Evolutionary conservation across 768 basidiomycete genomes (phyloP), one percentile per base, ranked within the genome.

Genomic region (Mycena amicta): DNA sequence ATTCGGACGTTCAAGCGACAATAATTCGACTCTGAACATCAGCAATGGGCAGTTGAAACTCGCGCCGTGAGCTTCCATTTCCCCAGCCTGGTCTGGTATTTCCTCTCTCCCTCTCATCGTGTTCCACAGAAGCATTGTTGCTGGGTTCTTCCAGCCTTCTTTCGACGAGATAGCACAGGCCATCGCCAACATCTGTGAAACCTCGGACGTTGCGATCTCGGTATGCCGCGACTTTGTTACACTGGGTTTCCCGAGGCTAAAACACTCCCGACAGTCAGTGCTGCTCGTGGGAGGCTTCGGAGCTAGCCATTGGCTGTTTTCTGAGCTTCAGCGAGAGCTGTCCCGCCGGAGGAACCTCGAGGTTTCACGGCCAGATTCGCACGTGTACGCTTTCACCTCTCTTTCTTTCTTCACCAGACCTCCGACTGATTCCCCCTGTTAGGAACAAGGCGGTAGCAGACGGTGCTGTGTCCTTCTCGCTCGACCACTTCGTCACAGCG

Each of bases 211-310:
- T 6, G 60, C 66, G 0, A 73, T 80, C 49, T 56, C 53, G 16
- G 1, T 37, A 0, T 20, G 40, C 22, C 2, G 22, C 0, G 11
- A 33, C 25, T 37, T 37, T 18, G 33, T 37, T 8, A 37, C 18
- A 37, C n/a, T n/a, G n/a, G n/a, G n/a, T n/a, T n/a, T n/a, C n/a
- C n/a, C 3, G 25, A 13, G n/a, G 27, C 33, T 3, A 28, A 18
- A 22, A 11, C 43, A 41, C 25, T 45, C 31, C 53, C 6, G 33
- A 15, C 52, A 78, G 75, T 58, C 72, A 12, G 73, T 82, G 23
- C 77, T 83, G 53, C 69, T 84, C 13, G 82, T 85, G 2, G 83
- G 83, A 5, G 83, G 82, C 0, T 84, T 84, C 66, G 77, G 78
- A 11, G 78, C 80, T 1, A 83, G 76, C 56, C 76, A 79, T 43